Base-by-base conservation (phyloP, 495 filamentous ascomycete genomes). In the Talaromyces borbonicus region DNA sequence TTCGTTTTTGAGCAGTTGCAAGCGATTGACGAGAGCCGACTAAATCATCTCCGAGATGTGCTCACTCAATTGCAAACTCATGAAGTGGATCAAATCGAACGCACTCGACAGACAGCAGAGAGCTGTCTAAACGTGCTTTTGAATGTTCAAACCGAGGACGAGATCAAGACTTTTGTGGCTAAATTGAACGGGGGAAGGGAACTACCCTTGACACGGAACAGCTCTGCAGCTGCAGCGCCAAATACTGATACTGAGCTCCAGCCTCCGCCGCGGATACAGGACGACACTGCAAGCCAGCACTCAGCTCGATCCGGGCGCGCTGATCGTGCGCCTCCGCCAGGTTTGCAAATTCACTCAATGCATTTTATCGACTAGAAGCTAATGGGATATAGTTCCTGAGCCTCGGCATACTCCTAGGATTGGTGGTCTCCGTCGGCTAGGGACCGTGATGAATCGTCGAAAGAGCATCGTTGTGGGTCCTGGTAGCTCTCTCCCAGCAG, bases 1-100 rank as follows among this genome's bases (percentile, higher is more conserved):
- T 97, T 85, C 63, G 83, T 96, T 46, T 97, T 93, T 58, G 93
- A 97, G 62, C 87, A 84, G 48, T 78, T 99, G 14, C 93, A 99
- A 61, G 81, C 87, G 5, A 68, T 89, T 14, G 93, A 99, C 49
- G 93, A 99, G 65, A 80, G 74, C 47, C 75, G 93, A 46, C 72
- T 93, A 49, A 95, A 96, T 60, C 84, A 94, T 61, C 72, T 99
- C 42, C 84, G 92, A 35, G 90, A 97, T 63, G 81, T 85, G 43
- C 74, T 99, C 31, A 97, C 92, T 1, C 92, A 95, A 53, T 80
- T 86, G 49, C 80, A 92, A 61, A 99, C 93, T 8, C 85, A 95
- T 58, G 90, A 96, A 59, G 75, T 87, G 9, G 93, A 99, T 60
- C 80, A 84, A 52, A 79, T 93, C 11, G 87, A 95, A 56, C 74